A percentile compares a stretch with the other conserved stretches of the same genome.
These are phyloP conservation scores for Penicillium capsulatum DNA, from an alignment of 2,329 filamentous ascomycete species.

Conservation along the genomic window DNA sequence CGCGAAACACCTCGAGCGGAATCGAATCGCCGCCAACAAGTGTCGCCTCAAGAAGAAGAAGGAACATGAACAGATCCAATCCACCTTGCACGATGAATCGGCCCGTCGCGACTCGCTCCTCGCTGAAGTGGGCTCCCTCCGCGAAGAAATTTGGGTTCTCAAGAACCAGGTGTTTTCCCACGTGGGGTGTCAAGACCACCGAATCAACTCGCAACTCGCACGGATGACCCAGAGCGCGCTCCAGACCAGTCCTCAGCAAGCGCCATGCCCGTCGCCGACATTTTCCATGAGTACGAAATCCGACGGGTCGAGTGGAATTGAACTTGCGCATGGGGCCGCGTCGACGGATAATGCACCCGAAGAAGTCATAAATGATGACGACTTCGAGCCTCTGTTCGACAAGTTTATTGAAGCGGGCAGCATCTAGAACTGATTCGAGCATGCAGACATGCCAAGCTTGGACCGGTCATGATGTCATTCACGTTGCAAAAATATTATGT, in stretches of 20 bases:
- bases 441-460: too few species aligned
- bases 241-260: not conserved
- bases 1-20: conserved; percentile 22
- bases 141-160: conserved; percentile 19
- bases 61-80: conserved; percentile 19
- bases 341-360: conserved; percentile 2
- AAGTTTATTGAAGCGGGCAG: conserved; percentile 8
- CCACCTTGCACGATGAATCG: conserved; percentile 11
- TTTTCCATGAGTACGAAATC: conserved; percentile 13
- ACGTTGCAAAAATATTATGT: not conserved
- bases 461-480: conserved; percentile 1
- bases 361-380: not conserved
- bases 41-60: conserved; percentile 21
- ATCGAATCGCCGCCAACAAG: conserved; percentile 23
- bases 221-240: conserved; percentile 14
- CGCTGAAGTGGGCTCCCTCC: conserved; percentile 13
- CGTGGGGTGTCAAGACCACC: conserved; percentile 16
- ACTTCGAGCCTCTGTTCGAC: conserved; percentile 9
- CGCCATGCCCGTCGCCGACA: conserved; percentile 6
- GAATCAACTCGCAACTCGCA: conserved; percentile 18
- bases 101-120: conserved; percentile 17
- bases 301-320: conserved; percentile 12
- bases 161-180: conserved; percentile 23
- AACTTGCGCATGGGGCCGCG: not conserved
- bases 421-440: not conserved